phyloP scores from a whole-genome alignment of 768 basidiomycete genomes.

The Polyporus arcularius region DNA sequence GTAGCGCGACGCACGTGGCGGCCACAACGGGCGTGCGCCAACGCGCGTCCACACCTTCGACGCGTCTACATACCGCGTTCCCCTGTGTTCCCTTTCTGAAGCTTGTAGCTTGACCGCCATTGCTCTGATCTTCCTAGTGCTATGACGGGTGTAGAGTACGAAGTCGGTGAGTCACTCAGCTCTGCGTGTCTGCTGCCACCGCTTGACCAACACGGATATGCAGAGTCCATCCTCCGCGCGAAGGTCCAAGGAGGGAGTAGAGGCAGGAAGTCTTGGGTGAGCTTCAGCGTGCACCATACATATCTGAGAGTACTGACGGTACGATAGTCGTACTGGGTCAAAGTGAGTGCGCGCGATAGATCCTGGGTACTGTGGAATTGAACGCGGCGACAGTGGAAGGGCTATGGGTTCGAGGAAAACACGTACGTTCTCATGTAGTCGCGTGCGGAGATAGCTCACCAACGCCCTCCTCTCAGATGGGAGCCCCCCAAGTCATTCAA shows the following conservation, averaged over 20 bases:
- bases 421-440: conserved; percentile 20
- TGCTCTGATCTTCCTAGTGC: conserved; percentile 25
- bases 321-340: conserved; percentile 23
- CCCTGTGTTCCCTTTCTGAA: not conserved
- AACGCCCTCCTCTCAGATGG: conserved; percentile 46
- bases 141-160: conserved; percentile 54
- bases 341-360: conserved; percentile 8
- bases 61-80: conserved; percentile 5
- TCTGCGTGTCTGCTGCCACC: not conserved
- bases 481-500: conserved; percentile 64
- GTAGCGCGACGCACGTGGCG: not conserved
- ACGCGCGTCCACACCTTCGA: conserved; percentile 10
- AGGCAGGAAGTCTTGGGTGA: conserved; percentile 27
- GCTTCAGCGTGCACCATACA: not conserved
- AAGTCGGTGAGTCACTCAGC: conserved; percentile 56
- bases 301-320: not conserved
- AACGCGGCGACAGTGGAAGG: conserved; percentile 23
- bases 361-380: not conserved
- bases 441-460: not conserved
- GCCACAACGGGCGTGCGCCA: conserved; percentile 1
- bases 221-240: conserved; percentile 58
- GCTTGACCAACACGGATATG: not conserved
- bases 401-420: conserved; percentile 21
- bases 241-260: conserved; percentile 17
- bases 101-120: not conserved